Evolutionary conservation across 2,329 filamentous ascomycete species (phyloP).

Genomic region (Fusarium ramigenum): DNA sequence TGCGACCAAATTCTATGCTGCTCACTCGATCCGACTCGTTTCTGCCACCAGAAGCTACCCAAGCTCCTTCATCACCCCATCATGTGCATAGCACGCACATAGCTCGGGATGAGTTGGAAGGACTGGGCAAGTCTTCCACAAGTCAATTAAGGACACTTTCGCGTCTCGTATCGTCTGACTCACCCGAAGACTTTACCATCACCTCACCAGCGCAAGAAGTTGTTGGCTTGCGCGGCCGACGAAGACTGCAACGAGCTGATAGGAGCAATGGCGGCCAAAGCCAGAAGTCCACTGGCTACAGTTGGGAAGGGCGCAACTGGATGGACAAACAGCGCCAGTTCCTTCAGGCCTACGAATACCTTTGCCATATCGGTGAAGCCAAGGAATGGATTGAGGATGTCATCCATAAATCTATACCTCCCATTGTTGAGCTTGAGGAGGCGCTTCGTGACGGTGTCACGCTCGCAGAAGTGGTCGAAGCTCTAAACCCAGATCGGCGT

Average conservation of each 20-base stretch:
- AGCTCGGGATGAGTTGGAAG: slow-evolving; percentile 77
- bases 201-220: slow-evolving; percentile 84
- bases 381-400: slow-evolving; percentile 99
- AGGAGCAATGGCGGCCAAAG: slow-evolving; percentile 59
- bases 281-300: slow-evolving; percentile 63
- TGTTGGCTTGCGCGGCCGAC: slow-evolving; percentile 83
- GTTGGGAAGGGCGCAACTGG: slow-evolving; percentile 89
- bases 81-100: slow-evolving; percentile 55
- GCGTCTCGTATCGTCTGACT: slow-evolving; percentile 78
- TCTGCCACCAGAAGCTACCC: slow-evolving; percentile 48
- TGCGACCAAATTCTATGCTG: slow-evolving; percentile 70
- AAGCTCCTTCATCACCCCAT: slow-evolving; percentile 44
- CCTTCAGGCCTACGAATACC: slow-evolving; percentile 95
- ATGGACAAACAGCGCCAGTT: slow-evolving; percentile 99
- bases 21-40: slow-evolving; percentile 67
- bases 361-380: slow-evolving; percentile 98
- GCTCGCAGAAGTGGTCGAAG: slow-evolving; percentile 90
- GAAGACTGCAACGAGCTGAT: slow-evolving; percentile 79
- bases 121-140: slow-evolving; percentile 87
- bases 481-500: slow-evolving; percentile 79
- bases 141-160: slow-evolving; percentile 89
- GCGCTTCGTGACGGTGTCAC: slow-evolving; percentile 92
- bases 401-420: slow-evolving; percentile 83
- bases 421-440: slow-evolving; percentile 94
- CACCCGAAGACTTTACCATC: slow-evolving; percentile 83